Conservation (phyloP, 345 rosid genomes). For the Lepidium aucheri region DNA sequence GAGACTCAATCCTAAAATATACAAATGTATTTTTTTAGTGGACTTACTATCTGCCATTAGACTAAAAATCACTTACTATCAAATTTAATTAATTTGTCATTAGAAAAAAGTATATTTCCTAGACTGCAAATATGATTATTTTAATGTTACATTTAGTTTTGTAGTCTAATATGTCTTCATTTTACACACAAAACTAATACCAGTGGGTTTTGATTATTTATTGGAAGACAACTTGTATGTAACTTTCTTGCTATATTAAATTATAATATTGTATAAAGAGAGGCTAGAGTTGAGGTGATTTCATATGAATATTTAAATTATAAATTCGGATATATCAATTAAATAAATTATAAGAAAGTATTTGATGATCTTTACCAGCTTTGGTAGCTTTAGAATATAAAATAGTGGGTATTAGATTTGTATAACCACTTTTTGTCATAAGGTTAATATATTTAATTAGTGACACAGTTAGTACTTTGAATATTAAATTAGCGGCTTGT, state of each 20-base stretch:
- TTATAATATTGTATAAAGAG: not conserved
- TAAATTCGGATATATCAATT: not conserved
- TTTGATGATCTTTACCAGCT: not conserved
- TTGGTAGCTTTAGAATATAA: conserved; percentile 4
- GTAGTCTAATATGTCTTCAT: not conserved
- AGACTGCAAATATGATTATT: no score
- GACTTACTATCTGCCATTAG: no score
- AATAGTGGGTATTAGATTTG: not conserved
- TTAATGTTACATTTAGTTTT: not conserved
- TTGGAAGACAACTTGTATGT: not conserved
- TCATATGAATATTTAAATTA: not conserved
- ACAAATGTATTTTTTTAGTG: no score
- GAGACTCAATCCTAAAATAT: no score
- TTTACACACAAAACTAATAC: not conserved
- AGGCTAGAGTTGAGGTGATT: not conserved
- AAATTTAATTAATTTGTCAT: not conserved
- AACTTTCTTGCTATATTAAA: not conserved
- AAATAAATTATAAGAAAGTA: not conserved
- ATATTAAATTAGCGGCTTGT: not conserved
- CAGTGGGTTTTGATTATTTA: not conserved
- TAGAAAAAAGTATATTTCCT: no score
- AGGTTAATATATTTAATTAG: not conserved
- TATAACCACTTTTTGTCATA: not conserved
- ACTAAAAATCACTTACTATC: no score
- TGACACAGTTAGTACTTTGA: not conserved